Conservation (phyloP, 805 yeast genomes). For the Candida krabiensis region DNA sequence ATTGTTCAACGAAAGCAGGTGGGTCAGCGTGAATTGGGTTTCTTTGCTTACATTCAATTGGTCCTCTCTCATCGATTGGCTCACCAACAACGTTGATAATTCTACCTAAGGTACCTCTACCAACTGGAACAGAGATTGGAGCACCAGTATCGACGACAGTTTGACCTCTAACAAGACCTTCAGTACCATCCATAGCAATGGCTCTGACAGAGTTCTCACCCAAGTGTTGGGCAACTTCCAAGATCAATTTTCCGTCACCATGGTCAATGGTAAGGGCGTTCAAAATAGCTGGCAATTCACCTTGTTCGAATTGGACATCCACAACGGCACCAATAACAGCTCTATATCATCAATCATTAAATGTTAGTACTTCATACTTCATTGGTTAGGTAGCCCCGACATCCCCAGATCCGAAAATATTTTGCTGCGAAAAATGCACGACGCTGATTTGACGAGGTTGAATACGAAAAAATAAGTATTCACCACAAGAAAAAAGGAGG, state of each 20-base stretch:
- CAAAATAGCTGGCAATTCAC: slow-evolving; percentile 94
- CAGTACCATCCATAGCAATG: slow-evolving; percentile 99
- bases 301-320: slow-evolving; percentile 98
- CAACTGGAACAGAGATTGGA: slow-evolving; percentile 98
- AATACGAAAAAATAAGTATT: background rate
- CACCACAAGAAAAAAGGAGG: no score
- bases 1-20: slow-evolving; percentile 94
- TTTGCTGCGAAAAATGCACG: slow-evolving; percentile 14
- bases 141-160: slow-evolving; percentile 92
- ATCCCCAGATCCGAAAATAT: slow-evolving; percentile 11
- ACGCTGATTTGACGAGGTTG: slow-evolving; percentile 21
- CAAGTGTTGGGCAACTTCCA: slow-evolving; percentile 99
- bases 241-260: slow-evolving; percentile 70
- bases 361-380: slow-evolving; percentile 24
- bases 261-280: slow-evolving; percentile 91
- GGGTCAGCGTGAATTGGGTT: slow-evolving; percentile 99
- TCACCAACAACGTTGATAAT: slow-evolving; percentile 98
- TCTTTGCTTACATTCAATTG: slow-evolving; percentile 86
- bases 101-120: slow-evolving; percentile 98
- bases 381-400: slow-evolving; percentile 26
- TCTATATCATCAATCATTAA: slow-evolving; percentile 40
- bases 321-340: slow-evolving; percentile 99
- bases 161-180: slow-evolving; percentile 99
- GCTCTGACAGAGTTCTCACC: slow-evolving; percentile 99
- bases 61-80: slow-evolving; percentile 99